Percentiles rank a stretch among this genome's conserved stretches.
Evolutionary conservation across 139 green algal species (phyloP).

Genomic region (Chlamydomonas sphaeroides): DNA sequence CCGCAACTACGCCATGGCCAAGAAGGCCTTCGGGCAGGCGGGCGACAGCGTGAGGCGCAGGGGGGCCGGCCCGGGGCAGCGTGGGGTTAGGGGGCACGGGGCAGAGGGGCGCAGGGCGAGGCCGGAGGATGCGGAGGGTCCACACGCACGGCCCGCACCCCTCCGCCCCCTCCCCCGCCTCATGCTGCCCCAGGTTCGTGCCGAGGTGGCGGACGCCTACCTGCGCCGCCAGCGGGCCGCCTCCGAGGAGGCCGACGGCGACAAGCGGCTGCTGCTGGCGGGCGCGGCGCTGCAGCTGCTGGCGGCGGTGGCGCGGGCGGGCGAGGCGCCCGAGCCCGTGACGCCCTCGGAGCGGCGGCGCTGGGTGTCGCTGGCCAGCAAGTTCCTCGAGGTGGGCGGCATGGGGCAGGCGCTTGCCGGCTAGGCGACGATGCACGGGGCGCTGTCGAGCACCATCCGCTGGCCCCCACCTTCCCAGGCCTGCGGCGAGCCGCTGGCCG

Average conservation of each 20-base stretch:
- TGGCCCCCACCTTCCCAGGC: not conserved
- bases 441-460: too few species aligned
- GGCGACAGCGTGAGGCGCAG: not conserved
- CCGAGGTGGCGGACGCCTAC: slow-evolving; percentile 24
- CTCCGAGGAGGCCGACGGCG: not conserved
- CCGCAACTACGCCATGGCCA: slow-evolving; percentile 42
- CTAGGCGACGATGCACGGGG: too few species aligned
- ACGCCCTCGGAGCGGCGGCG: slow-evolving; percentile 11
- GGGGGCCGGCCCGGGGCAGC: too few species aligned
- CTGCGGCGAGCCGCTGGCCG: not conserved
- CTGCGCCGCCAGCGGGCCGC: slow-evolving; percentile 19
- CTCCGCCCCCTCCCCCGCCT: too few species aligned
- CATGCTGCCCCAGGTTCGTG: slow-evolving; percentile 37
- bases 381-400: slow-evolving; percentile 20
- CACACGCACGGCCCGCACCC: too few species aligned
- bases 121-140: too few species aligned
- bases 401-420: too few species aligned
- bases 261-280: slow-evolving; percentile 40
- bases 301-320: not conserved
- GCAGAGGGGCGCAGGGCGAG: too few species aligned
- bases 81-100: too few species aligned
- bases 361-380: slow-evolving; percentile 12
- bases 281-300: slow-evolving; percentile 43
- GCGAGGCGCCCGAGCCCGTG: slow-evolving; percentile 17
- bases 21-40: slow-evolving; percentile 45